Evolutionary conservation across 305 asterid species (phyloP).

Genomic region (Withania somnifera): DNA sequence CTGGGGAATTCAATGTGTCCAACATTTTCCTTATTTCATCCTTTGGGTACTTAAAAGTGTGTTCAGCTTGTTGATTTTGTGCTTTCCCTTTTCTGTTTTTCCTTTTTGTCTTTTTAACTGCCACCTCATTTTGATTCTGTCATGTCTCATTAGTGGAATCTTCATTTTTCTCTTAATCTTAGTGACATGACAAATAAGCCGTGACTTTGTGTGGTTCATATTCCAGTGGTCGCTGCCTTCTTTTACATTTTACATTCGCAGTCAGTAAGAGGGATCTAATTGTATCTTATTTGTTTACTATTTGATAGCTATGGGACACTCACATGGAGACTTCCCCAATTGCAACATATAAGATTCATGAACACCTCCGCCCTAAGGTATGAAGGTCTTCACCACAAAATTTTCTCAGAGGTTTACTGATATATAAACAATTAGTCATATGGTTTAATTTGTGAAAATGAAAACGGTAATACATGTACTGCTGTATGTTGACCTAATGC

Average conservation of each 20-base stretch:
- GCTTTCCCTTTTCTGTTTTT: neutral
- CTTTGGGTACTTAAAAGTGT: neutral
- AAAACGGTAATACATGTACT: no score
- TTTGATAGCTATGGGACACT: conserved; percentile 71
- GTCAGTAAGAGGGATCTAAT: neutral
- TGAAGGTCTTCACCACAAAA: conserved; percentile 2
- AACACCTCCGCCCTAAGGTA: conserved; percentile 79
- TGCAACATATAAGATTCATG: conserved; percentile 63
- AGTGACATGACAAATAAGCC: neutral
- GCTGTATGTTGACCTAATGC: conserved; percentile 7
- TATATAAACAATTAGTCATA: neutral
- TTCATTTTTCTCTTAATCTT: neutral
- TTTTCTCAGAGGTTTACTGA: neutral
- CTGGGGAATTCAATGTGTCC: neutral
- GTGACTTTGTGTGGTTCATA: neutral
- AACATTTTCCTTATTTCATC: neutral
- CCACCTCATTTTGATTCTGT: neutral
- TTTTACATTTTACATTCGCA: neutral
- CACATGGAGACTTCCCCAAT: conserved; percentile 66
- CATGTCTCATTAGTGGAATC: neutral
- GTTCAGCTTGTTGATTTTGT: neutral
- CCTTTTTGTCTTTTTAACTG: neutral
- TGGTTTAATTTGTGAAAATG: neutral
- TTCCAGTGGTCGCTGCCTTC: neutral
- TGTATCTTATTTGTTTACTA: neutral